Evolutionary conservation across 495 filamentous ascomycete genomes (phyloP), one percentile per base, ranked within the genome.

Genomic region (Penicillium daleae): DNA sequence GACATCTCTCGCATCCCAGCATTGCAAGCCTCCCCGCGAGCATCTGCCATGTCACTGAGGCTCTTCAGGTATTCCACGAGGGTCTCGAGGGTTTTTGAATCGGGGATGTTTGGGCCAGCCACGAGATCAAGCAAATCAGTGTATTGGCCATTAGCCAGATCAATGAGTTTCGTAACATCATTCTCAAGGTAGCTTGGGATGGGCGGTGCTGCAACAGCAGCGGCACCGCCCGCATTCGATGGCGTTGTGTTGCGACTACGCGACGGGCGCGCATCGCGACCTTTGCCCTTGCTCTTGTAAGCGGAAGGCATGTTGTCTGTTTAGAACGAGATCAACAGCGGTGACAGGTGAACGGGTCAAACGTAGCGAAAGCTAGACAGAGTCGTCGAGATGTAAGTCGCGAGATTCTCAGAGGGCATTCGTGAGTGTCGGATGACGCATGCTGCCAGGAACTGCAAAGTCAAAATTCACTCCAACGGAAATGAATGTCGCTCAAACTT

Each of bases 191-290:
- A 83, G 60, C 73, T 82, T 32, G 81, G 77, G 24, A 87, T 82
- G 56, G 83, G 73, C 24, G 84, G 80, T 13, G 80, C 78, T 56
- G 84, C 75, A 32, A 75, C 78, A 61, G 82, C 73, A 9, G 75
- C 71, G 48, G 71, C 79, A 42, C 81, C 79, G 64, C 81, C 85
- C 62, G 80, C 73, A 21, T 70, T 76, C 40, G 89, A 90, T 63
- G 92, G 92, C 4, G 92, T 96, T 12, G 91, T 93, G 75, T 95
- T 94, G 67, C 92, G 89, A 70, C 91, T 94, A 58, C 89, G 87
- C 67, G 91, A 91, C 62, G 86, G 88, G 59, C 91, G 88, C 51
- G 80, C 84, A 66, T 88, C 87, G 60, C 87, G 83, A 54, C 72
- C 83, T 83, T 92, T 92, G 66, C 89, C 85, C 63, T 91, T 92